Conservation (phyloP, 2,329 filamentous ascomycete genomes). For the Fusarium domesticum region DNA sequence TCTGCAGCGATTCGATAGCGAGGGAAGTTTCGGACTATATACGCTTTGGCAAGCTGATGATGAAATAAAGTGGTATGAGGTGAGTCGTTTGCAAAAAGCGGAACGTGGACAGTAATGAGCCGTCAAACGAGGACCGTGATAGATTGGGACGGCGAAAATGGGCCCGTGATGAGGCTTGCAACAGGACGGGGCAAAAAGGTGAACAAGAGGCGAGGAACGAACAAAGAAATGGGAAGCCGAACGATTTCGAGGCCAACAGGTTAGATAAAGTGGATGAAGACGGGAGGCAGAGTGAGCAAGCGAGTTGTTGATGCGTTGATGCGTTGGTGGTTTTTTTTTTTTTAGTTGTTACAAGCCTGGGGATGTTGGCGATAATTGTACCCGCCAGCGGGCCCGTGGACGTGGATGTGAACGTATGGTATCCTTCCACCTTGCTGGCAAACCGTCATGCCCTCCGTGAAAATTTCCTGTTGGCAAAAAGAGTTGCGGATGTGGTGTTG, state of each 20-base stretch:
- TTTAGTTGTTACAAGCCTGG: slow-evolving; percentile 24
- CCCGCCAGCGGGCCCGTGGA: slow-evolving; percentile 18
- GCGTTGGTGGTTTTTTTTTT: slow-evolving; percentile 25
- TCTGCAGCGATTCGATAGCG: not conserved
- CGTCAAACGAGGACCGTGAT: slow-evolving; percentile 19
- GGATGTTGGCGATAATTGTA: slow-evolving; percentile 29
- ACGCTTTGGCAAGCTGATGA: slow-evolving; percentile 13
- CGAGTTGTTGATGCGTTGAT: slow-evolving; percentile 13
- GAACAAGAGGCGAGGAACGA: slow-evolving; percentile 23
- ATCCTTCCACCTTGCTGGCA: slow-evolving; percentile 25
- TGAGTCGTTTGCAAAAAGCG: slow-evolving; percentile 21
- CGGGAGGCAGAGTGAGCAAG: slow-evolving; percentile 24
- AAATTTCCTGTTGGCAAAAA: too few relatives aligned
- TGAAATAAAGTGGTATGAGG: slow-evolving; percentile 13
- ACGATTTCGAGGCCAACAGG: slow-evolving; percentile 21
- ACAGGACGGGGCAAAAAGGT: slow-evolving; percentile 21
- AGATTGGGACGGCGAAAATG: slow-evolving; percentile 6
- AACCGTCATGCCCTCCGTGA: slow-evolving; percentile 19
- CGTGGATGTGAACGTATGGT: slow-evolving; percentile 14
- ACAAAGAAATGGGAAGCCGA: slow-evolving; percentile 25
- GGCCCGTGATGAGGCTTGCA: slow-evolving; percentile 22
- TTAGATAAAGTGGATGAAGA: slow-evolving; percentile 24
- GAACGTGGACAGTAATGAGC: slow-evolving; percentile 9
- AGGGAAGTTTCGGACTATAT: slow-evolving; percentile 15
- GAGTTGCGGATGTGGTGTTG: slow-evolving; percentile 14